Conservation (phyloP, 495 filamentous ascomycete genomes). For the Aspergillus sclerotioniger region DNA sequence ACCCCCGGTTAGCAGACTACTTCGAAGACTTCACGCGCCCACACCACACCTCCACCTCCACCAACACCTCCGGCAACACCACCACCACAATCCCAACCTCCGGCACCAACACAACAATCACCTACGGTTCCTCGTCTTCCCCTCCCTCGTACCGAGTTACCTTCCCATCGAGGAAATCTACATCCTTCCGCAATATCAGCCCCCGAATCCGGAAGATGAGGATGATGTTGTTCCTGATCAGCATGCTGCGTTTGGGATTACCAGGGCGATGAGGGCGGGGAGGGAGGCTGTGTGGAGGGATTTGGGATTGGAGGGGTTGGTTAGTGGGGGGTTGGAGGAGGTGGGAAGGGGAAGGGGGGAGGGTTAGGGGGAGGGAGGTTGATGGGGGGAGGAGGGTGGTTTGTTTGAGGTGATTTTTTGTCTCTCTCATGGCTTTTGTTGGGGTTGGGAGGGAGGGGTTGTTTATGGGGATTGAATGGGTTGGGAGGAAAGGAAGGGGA, state of each 20-base stretch:
- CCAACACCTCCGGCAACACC: conserved; percentile 21
- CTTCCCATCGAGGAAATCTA: conserved; percentile 70
- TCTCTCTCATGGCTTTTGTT: conserved; percentile 5
- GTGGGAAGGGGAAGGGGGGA: conserved; percentile 20
- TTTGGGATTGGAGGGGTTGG: conserved; percentile 70
- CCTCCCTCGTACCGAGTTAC: conserved; percentile 42
- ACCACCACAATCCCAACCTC: conserved; percentile 15
- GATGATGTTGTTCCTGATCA: conserved; percentile 97
- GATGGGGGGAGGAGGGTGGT: conserved; percentile 31
- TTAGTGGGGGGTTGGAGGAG: conserved; percentile 41
- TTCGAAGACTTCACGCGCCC: conserved; percentile 76
- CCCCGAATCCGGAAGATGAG: conserved; percentile 94
- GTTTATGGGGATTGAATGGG: not conserved
- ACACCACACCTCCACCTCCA: conserved; percentile 25
- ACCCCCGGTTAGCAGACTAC: conserved; percentile 77
- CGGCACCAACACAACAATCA: conserved; percentile 10
- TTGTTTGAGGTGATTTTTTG: conserved; percentile 34
- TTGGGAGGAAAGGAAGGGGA: not conserved
- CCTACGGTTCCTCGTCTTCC: conserved; percentile 36
- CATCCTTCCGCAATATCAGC: conserved; percentile 84
- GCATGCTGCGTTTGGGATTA: conserved; percentile 95
- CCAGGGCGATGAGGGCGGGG: conserved; percentile 65
- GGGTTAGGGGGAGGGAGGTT: conserved; percentile 31
- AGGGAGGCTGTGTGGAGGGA: conserved; percentile 83
- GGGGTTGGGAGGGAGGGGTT: not conserved